Base-by-base conservation (phyloP, 495 filamentous ascomycete species). In the Xylaria venustula region DNA sequence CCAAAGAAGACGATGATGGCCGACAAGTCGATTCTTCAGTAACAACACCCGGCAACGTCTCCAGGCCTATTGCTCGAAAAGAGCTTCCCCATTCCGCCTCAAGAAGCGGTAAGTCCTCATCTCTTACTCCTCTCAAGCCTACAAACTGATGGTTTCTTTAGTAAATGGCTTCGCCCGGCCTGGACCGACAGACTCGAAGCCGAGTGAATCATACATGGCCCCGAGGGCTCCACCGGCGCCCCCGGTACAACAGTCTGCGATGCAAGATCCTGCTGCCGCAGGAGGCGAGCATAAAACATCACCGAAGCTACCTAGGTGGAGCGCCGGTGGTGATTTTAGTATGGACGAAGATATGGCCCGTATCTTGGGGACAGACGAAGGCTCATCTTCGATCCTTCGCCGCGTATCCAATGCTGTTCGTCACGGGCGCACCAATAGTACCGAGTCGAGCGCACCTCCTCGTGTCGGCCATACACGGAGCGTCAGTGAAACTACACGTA, bases 281-380 rank as follows among this genome's bases (percentile, higher is more conserved):
- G 60, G 62, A 46, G 66, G 62, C 36, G 80, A 80, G 58, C 83
- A 85, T 25, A 87, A 87, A 47, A 66, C 67, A n/a, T 89, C 88
- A n/a, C 87, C 89, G 20, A 88, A 87, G 52, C 74, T 92, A 62
- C 84, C 90, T 48, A 85, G 89, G 36, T 90, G 89, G 75, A 90
- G 82, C 70, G 79, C 81, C 30, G 87, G 87, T 46, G 88, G 86
- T 49, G 91, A 93, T 60, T 89, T 93, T 63, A 90, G 87, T 40
- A 87, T 92, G 87, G 93, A 97, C 63, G 92, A 97, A 63, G 94
- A 97, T 64, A 87, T 95, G 79, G 85, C 87, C 44, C 86, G 91
- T 19, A 91, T 95, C 37, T 77, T 94, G 46, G 85, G 85, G 3
- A 83, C 81, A 30, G 85, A 88, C 49, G 90, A 92, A 44, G 82